A percentile compares a stretch with the other conserved stretches of the same genome.
phyloP scores from a whole-genome alignment of 129 eudicot species.

The Lactuca sativa region DNA sequence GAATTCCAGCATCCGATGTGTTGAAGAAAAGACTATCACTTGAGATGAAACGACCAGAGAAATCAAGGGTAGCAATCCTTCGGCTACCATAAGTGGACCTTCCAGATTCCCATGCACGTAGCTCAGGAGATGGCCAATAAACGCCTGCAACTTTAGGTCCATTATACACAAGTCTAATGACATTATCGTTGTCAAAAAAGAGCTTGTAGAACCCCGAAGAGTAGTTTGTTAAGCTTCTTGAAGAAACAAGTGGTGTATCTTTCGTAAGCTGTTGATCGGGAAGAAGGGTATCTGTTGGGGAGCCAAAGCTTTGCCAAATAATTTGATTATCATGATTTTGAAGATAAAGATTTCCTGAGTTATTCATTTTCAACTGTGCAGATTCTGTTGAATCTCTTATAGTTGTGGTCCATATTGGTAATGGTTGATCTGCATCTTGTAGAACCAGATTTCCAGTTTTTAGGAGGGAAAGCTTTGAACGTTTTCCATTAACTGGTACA shows the following conservation, averaged over 20 bases:
- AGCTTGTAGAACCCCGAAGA: conserved; percentile 49
- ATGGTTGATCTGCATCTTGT: conserved; percentile 30
- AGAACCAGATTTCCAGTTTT: conserved; percentile 41
- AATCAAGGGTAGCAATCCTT: conserved; percentile 40
- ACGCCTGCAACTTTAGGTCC: conserved; percentile 32
- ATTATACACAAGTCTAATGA: conserved; percentile 37
- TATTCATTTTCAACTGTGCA: conserved; percentile 19
- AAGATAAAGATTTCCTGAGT: conserved; percentile 46
- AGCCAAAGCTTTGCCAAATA: conserved; percentile 60
- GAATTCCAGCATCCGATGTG: conserved; percentile 38
- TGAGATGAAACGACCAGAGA: conserved; percentile 39
- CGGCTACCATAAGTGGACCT: conserved; percentile 34
- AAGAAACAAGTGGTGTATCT: conserved; percentile 34
- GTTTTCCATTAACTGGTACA: conserved; percentile 49
- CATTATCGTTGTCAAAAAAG: conserved; percentile 50
- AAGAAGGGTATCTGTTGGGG: conserved; percentile 57
- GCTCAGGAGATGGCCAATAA: conserved; percentile 36
- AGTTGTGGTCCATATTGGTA: conserved; percentile 28
- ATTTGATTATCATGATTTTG: conserved; percentile 3
- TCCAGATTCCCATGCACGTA: conserved; percentile 26
- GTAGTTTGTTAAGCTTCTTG: conserved; percentile 36
- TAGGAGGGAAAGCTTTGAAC: conserved; percentile 31
- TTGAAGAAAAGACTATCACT: conserved; percentile 37
- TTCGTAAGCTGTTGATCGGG: conserved; percentile 44
- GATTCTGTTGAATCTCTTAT: conserved; percentile 21